phyloP scores from a whole-genome alignment of 1,284 basidiomycete species.

The Leucoagaricus sp. region DNA sequence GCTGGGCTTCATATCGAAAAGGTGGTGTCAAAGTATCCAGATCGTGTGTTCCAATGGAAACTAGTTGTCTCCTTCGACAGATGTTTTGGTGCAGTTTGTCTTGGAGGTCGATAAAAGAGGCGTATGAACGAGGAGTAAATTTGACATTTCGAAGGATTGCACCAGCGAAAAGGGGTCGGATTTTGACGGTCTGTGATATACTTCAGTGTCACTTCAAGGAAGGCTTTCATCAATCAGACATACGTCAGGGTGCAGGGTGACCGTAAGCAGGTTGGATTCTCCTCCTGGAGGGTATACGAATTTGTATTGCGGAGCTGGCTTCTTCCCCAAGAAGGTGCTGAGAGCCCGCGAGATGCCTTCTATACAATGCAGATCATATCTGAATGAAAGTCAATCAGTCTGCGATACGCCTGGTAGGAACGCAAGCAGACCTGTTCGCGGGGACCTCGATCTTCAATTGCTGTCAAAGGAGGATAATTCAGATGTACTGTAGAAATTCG shows the following conservation, averaged over 20 bases:
- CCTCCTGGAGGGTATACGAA: conserved; percentile 70
- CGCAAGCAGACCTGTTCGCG: conserved; percentile 74
- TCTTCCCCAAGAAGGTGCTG: conserved; percentile 81
- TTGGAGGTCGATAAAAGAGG: conserved; percentile 97
- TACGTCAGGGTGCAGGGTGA: conserved; percentile 72
- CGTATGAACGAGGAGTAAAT: conserved; percentile 89
- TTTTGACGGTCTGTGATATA: conserved; percentile 64
- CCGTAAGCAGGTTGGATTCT: conserved; percentile 65
- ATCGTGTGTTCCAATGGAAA: conserved; percentile 98
- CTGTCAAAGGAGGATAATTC: conserved; percentile 36
- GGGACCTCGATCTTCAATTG: conserved; percentile 99
- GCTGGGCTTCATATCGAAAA: conserved; percentile 89
- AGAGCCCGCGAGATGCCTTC: conserved; percentile 94
- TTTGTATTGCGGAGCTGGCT: conserved; percentile 72
- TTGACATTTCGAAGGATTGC: conserved; percentile 89
- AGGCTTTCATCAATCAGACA: conserved; percentile 22
- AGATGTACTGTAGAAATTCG: neutral
- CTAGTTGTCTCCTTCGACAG: conserved; percentile 87
- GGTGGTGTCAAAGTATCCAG: conserved; percentile 87
- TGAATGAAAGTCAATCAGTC: conserved; percentile 34
- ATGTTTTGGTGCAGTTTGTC: conserved; percentile 99
- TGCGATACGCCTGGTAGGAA: conserved; percentile 6
- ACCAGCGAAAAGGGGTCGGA: conserved; percentile 91
- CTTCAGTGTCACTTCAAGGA: neutral
- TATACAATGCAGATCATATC: conserved; percentile 97